Conservation (phyloP, 176 grass and related monocot genomes). For the Eragrostis curvula region DNA sequence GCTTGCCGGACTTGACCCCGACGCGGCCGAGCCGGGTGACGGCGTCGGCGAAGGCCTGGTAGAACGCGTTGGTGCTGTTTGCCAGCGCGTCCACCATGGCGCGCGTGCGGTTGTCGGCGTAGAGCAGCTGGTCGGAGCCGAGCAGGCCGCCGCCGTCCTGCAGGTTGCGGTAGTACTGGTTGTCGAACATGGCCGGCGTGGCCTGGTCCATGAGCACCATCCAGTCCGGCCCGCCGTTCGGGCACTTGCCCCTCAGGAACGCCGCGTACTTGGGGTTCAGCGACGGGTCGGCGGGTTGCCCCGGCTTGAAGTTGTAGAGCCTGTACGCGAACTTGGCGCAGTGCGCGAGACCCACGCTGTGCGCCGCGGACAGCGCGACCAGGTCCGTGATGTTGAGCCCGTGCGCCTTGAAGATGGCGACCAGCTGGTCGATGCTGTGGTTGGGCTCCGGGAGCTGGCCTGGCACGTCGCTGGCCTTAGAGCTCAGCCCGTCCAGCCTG, state of each 20-base stretch:
- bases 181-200: slow-evolving; percentile 72
- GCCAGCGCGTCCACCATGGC: slow-evolving; percentile 54
- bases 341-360: slow-evolving; percentile 77
- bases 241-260: slow-evolving; percentile 56
- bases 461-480: slow-evolving; percentile 52
- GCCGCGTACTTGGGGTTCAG: slow-evolving; percentile 61
- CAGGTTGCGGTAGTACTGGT: slow-evolving; percentile 88
- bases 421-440: slow-evolving; percentile 51
- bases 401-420: slow-evolving; percentile 50
- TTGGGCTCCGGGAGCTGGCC: slow-evolving; percentile 54
- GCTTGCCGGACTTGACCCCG: slow-evolving; percentile 68
- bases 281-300: slow-evolving; percentile 46
- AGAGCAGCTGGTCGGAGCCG: slow-evolving; percentile 71
- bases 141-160: slow-evolving; percentile 65
- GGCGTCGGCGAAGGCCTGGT: slow-evolving; percentile 61
- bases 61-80: slow-evolving; percentile 52
- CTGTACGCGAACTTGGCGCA: slow-evolving; percentile 63
- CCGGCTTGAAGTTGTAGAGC: slow-evolving; percentile 43
- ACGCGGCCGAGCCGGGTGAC: slow-evolving; percentile 66
- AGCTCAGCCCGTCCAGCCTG: slow-evolving; percentile 72
- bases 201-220: slow-evolving; percentile 71
- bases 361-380: slow-evolving; percentile 77
- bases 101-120: slow-evolving; percentile 62
- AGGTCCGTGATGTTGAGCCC: slow-evolving; percentile 61
- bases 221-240: slow-evolving; percentile 32